Percentiles rank a stretch among this genome's conserved stretches.
Conservation (phyloP, 2,329 filamentous ascomycete genomes). For the Ceratocystis destructans region DNA sequence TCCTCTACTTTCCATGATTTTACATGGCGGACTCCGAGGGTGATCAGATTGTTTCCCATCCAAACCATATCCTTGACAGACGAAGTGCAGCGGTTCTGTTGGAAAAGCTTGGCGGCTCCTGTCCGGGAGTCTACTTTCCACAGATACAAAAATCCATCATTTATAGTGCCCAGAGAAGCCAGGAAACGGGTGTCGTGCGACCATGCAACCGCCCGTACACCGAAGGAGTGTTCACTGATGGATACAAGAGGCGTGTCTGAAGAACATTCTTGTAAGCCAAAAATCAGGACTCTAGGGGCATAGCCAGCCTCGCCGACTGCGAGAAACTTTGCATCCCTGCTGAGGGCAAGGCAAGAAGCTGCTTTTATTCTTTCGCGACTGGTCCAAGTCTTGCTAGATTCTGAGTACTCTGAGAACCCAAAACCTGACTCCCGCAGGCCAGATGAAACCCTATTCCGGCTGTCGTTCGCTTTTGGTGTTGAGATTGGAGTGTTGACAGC, state of each 20-base stretch:
- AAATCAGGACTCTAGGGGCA: conserved; percentile 78
- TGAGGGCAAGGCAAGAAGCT: conserved; percentile 79
- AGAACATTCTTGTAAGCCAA: conserved; percentile 66
- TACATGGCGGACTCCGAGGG: conserved; percentile 78
- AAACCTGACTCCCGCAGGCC: conserved; percentile 36
- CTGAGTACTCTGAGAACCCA: conserved; percentile 40
- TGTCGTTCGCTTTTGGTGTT: conserved; percentile 50
- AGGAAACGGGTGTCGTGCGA: conserved; percentile 75
- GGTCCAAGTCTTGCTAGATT: conserved; percentile 63
- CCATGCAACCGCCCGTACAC: conserved; percentile 79
- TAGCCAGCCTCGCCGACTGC: conserved; percentile 95
- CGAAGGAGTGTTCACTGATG: conserved; percentile 79
- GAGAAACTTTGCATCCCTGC: conserved; percentile 71
- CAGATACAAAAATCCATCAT: conserved; percentile 87
- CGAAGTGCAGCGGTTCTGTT: conserved; percentile 86
- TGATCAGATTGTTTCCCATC: conserved; percentile 73
- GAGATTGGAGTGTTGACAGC: conserved; percentile 38
- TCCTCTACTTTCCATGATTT: conserved; percentile 88
- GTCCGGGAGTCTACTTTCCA: conserved; percentile 78
- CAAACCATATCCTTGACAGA: conserved; percentile 76
- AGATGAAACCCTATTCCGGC: conserved; percentile 41
- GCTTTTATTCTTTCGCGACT: conserved; percentile 89
- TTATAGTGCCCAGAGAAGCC: conserved; percentile 74
- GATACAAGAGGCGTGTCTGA: conserved; percentile 72
- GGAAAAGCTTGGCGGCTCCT: conserved; percentile 62